Evolutionary conservation across 257 asterid species (phyloP), one percentile per base, ranked within the genome.

Genomic region (Echites panduratus): DNA sequence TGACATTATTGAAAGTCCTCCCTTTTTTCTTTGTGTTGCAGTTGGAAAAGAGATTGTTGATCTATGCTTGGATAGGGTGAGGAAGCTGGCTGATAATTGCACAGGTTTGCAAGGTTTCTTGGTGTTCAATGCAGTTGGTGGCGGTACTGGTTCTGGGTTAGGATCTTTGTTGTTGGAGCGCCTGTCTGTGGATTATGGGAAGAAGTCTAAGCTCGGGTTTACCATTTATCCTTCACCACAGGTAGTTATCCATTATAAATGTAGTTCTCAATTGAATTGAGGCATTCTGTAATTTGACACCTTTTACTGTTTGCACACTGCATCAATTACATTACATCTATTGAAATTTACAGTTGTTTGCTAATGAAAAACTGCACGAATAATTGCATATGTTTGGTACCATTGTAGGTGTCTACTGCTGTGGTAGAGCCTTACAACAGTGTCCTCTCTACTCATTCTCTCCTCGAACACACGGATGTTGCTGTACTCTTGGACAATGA

Each of bases 401-500:
- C 32, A 32, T 70, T 84, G 82, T 86, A 92, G 97, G 98, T 92
- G 27, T 92, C 96, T 38, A 92, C 96, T 35, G 98, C 98, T 52
- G 96, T 92, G 70, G 98, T 92, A 68, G 98, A 92, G 96, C 98
- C 98, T 66, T 92, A 92, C 80, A 92, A 92, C 87, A 92, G 98
- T 72, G 96, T 92, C 61, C 88, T 92, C 70, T 88, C 98, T 2
- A 92, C 98, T 57, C 98, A 92, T 74, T 83, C 98, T 69, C 98
- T 92, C 75, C 96, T 92, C 44, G 96, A 90, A 71, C 97, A 92
- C 85, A 88, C 96, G 0, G 97, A 92, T 75, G 97, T 92, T 20
- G 82, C 89, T 47, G 93, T 92, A 70, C 87, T 92, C 65, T 79
- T 92, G 83, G 97, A 92, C 79, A 92, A 92, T 44, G 97, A 92